Percentiles rank a stretch among this genome's conserved stretches.
Conservation (phyloP, 2,329 filamentous ascomycete genomes). For the Teratosphaeria nubilosa region DNA sequence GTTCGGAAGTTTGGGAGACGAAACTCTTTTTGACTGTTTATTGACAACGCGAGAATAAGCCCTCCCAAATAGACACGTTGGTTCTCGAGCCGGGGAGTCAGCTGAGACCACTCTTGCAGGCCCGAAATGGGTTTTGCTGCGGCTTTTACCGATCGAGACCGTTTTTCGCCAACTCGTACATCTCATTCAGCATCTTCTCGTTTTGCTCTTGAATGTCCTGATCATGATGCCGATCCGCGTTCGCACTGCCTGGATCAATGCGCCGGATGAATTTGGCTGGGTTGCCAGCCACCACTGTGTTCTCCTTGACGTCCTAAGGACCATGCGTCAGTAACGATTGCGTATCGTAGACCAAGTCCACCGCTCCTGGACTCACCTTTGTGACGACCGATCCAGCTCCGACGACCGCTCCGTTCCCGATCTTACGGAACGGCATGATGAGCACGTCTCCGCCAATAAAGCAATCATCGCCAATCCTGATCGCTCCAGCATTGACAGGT, state of each 20-base stretch:
- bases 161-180: constrained; percentile 3
- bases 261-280: constrained; percentile 25
- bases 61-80: background rate
- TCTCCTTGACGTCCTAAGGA: constrained; percentile 35
- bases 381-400: constrained; percentile 47
- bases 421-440: constrained; percentile 47
- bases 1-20: background rate
- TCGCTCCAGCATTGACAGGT: constrained; percentile 56
- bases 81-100: background rate
- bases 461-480: constrained; percentile 66
- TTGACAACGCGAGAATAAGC: background rate
- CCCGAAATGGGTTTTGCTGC: background rate
- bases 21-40: background rate
- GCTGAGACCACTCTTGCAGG: background rate
- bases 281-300: constrained; percentile 39
- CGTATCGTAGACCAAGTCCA: background rate
- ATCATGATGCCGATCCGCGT: constrained; percentile 12
- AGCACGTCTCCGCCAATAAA: constrained; percentile 54
- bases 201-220: constrained; percentile 21
- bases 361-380: constrained; percentile 31
- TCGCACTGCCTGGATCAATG: constrained; percentile 13
- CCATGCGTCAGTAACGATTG: background rate
- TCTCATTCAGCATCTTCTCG: constrained; percentile 5
- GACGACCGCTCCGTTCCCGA: constrained; percentile 44
- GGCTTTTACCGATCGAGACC: background rate